Evolutionary conservation across 306 rosid species (phyloP).

Genomic region (Geum urbanum): DNA sequence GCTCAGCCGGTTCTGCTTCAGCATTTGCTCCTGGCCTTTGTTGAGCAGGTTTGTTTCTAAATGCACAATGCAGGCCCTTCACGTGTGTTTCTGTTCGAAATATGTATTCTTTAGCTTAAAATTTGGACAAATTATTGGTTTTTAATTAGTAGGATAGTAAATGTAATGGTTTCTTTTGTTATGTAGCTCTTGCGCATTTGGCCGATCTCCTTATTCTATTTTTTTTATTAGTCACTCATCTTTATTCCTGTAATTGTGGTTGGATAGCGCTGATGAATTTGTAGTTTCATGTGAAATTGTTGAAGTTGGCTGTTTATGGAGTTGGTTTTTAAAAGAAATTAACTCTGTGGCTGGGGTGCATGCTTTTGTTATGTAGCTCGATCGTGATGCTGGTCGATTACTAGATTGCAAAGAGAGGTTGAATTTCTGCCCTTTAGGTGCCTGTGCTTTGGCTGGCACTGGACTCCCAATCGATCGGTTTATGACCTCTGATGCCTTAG

Average conservation of each 20-base stretch:
- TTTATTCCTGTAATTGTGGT: not conserved
- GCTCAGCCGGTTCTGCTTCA: conserved; percentile 88
- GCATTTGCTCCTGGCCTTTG: conserved; percentile 81
- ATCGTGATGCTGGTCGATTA: conserved; percentile 84
- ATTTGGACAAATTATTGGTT: too few relatives aligned
- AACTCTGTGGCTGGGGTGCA: conserved; percentile 12
- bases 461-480: conserved; percentile 98
- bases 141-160: not conserved
- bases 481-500: conserved; percentile 84
- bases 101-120: not conserved
- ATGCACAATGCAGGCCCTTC: not conserved
- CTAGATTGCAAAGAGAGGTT: conserved; percentile 80
- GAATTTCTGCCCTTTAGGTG: conserved; percentile 87
- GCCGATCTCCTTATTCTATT: not conserved
- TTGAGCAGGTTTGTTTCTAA: conserved; percentile 69
- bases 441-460: conserved; percentile 98
- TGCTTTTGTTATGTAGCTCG: conserved; percentile 58
- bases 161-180: not conserved
- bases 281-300: not conserved
- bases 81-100: not conserved
- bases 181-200: not conserved
- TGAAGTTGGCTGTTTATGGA: not conserved
- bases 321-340: conserved; percentile 12
- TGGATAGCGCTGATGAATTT: not conserved
- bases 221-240: not conserved